Evolutionary conservation across 2,329 filamentous ascomycete species (phyloP), one percentile per base, ranked within the genome.

Genomic region (Colletotrichum tamarilloi): DNA sequence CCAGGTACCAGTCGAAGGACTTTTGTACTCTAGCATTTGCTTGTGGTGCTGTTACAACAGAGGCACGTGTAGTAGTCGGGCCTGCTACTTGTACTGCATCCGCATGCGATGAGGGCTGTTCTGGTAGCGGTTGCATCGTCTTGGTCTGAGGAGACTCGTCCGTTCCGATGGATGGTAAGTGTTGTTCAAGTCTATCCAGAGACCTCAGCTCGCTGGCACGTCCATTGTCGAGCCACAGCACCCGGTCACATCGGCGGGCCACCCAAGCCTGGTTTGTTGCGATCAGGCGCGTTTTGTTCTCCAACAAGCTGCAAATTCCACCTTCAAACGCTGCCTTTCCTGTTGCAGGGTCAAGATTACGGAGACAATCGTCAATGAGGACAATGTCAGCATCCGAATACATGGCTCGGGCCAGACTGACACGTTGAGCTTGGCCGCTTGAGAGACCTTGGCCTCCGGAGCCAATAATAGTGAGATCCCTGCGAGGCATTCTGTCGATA

Each of bases 361-460:
- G 42, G 16, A 63, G 60, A 28, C 60, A 63, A 14, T 63, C 38
- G 12, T 63, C 60, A 32, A 63, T 6, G 7, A 63, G 60, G 1
- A 63, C 26, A 16, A 63, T 28, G 26, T 63, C 60, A 8, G 60
- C 60, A 53, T 63, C 42, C 5, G 42, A 63, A 26, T 63, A 63
- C 0, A 98, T 85, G 0, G 95, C 95, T 1, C 95, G 87, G 0
- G 95, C 95, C 73, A 98, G 95, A 28, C 92, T 92, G 2, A 98
- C 82, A 1, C 95, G 88, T 80, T 98, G 95, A 0, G 92, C 90
- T 80, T 98, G 95, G 0, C 96, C 96, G 0, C 95, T 95, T 0
- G 92, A 95, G 0, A 98, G 82, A 0, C 88, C 85, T 24, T 92
- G 87, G 0, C 94, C 94, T 3, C 94, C 94, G 58, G 95, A 93